Base-by-base conservation (phyloP, 179 eudicot genomes). In the Amaranthus tricolor region DNA sequence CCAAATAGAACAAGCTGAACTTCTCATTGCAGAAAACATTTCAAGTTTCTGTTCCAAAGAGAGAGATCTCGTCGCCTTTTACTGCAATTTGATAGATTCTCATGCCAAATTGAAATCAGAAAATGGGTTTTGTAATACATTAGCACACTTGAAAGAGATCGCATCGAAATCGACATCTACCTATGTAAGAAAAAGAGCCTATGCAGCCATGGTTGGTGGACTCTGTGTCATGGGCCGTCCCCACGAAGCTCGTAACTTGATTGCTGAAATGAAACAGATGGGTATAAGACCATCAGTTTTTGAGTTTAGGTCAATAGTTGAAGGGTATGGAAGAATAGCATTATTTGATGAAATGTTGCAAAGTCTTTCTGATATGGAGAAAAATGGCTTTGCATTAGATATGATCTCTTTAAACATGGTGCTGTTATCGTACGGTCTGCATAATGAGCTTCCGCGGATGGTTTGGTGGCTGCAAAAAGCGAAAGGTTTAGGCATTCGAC, bases 341-440 rank as follows among this genome's bases (percentile, higher is more conserved):
- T 79, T 81, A 70, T 91, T 89, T 66, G 76, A 86, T 43, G 86
- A 91, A 48, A 91, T 89, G 98, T 83, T 81, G 67, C 84, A 83
- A 79, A 74, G 51, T 69, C 75, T 87, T 53, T 79, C n/a, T 60
- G 68, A 74, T 48, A 89, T 93, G 96, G 92, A 89, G 66, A 72
- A 65, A 11, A 72, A 71, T 51, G 93, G 93, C 5, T 83, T 84
- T 66, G 65, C 63, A n/a, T 56, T 91, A 73, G 96, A 93, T 78
- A 87, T 85, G 2, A 84, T 91, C 67, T 83, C 87, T 61, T 83
- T 86, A 15, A 93, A 93, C 76, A 93, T 93, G 98, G 86, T 91
- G 61, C 87, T 93, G 64, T 86, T 94, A 0, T 87, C 91, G 0
- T 87, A 88, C 12, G 94, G 94, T 70, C 70, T 78, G 74, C 87